These are phyloP conservation scores for Fulvia fulva DNA, from an alignment of 2,329 filamentous ascomycete species.

Conservation along the genomic window DNA sequence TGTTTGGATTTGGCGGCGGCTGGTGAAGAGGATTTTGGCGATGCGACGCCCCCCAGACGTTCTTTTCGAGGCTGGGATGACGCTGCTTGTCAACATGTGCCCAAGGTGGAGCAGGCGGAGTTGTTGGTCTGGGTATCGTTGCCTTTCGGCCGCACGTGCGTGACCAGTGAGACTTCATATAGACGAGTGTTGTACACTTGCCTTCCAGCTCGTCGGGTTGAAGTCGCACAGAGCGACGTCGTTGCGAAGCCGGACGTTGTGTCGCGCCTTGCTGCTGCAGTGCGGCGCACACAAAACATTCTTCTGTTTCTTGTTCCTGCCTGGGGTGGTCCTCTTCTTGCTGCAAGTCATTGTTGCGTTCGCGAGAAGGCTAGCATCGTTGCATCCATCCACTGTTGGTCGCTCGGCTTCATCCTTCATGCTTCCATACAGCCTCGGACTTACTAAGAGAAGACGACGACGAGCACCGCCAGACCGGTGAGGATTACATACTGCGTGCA, in stretches of 20 bases:
- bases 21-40: background rate
- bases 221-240: background rate
- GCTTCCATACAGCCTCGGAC: constrained; percentile 1
- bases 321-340: background rate
- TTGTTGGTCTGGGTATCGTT: background rate
- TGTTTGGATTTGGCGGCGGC: background rate
- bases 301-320: background rate
- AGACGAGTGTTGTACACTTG: background rate
- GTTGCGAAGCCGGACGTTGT: background rate
- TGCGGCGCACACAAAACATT: background rate
- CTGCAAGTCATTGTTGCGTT: constrained; percentile 4
- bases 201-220: background rate
- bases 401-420: no score
- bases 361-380: background rate
- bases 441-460: background rate
- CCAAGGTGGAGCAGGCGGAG: background rate
- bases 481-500: background rate
- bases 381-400: no score
- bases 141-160: background rate
- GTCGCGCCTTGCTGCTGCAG: background rate
- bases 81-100: background rate
- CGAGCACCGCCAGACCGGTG: background rate
- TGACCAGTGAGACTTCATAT: background rate
- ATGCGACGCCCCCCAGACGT: background rate
- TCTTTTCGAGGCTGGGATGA: background rate